Conservation (phyloP, 176 grass and related monocot species). For the Eragrostis curvula region DNA sequence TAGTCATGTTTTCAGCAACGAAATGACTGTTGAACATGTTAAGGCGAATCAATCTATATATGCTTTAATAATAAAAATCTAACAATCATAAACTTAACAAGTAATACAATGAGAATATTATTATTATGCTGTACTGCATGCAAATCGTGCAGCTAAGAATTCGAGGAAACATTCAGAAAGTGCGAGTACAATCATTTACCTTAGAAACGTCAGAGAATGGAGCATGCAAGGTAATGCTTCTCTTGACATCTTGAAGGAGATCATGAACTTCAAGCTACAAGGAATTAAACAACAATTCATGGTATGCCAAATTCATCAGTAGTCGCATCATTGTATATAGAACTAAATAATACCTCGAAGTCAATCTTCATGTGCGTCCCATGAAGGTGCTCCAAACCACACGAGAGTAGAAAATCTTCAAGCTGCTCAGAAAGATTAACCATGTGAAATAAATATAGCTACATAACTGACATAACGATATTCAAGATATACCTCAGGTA, state of each 20-base stretch:
- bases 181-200: not conserved
- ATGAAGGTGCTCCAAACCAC: not conserved
- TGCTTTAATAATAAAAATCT: too few relatives aligned
- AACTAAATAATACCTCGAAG: not conserved
- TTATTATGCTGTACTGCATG: too few relatives aligned
- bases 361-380: not conserved
- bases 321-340: not conserved
- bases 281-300: not conserved
- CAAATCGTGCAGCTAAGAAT: not conserved
- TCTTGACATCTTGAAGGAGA: not conserved
- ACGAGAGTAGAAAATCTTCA: slow-evolving; percentile 4
- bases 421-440: not conserved
- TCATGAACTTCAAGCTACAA: slow-evolving; percentile 13
- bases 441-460: not conserved
- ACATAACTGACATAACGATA: not conserved
- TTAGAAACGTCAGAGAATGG: slow-evolving; percentile 7
- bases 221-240: slow-evolving; percentile 1
- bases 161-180: not conserved
- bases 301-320: not conserved
- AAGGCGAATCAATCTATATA: too few relatives aligned
- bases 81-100: too few relatives aligned
- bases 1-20: too few relatives aligned
- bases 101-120: too few relatives aligned
- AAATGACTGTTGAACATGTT: too few relatives aligned
- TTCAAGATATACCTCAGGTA: not conserved